Percentiles rank a stretch among this genome's conserved stretches.
phyloP scores from a whole-genome alignment of 176 grass and related monocot genomes.

The Rhipidocladum racemiflorum region DNA sequence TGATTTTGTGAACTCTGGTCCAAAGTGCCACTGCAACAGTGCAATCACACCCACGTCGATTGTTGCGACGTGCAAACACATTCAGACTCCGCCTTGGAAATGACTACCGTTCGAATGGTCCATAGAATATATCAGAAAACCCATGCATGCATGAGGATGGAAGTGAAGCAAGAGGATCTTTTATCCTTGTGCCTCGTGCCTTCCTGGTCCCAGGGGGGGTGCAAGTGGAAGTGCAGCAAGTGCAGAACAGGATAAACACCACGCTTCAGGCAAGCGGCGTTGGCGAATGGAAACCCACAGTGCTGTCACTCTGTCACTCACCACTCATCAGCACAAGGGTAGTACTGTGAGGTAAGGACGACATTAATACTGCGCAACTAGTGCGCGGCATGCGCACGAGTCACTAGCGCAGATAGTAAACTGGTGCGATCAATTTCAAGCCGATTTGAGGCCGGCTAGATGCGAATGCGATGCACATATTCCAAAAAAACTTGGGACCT shows the following conservation, averaged over 20 bases:
- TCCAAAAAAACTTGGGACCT: background rate
- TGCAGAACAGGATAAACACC: background rate
- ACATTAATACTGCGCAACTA: background rate
- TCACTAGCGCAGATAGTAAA: background rate
- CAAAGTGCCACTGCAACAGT: background rate
- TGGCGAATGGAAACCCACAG: background rate
- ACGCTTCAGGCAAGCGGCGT: background rate
- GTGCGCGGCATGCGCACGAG: background rate
- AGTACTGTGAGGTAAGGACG: background rate
- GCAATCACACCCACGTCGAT: background rate
- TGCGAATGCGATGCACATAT: background rate
- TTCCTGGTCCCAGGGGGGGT: background rate
- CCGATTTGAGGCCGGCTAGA: too few relatives aligned
- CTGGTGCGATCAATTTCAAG: background rate
- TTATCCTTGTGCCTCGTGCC: background rate
- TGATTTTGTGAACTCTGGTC: too few relatives aligned
- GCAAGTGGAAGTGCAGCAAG: background rate
- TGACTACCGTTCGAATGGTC: background rate
- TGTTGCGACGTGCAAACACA: background rate
- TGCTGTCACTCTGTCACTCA: background rate
- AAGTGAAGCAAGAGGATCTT: background rate
- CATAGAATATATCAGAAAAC: background rate
- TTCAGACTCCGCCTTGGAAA: background rate
- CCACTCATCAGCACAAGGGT: background rate
- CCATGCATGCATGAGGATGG: background rate